Percentiles rank a stretch among this genome's conserved stretches.
These are phyloP conservation scores for Tulasnella sp. DNA, from an alignment of 768 basidiomycete species.

Conservation along the genomic window DNA sequence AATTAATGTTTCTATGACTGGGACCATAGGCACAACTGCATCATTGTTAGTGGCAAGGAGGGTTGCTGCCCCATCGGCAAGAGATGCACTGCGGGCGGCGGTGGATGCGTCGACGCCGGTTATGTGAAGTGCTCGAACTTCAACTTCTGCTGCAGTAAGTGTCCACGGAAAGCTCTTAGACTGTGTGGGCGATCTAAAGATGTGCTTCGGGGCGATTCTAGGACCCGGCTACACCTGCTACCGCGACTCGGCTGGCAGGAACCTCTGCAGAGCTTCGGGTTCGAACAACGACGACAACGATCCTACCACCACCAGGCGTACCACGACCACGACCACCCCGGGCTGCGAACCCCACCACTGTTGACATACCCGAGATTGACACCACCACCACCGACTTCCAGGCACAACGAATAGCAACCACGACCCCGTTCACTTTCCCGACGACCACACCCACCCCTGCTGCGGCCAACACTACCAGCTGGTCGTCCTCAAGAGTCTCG, in stretches of 20 bases:
- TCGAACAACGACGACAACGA: neutral
- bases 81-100: neutral
- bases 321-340: neutral
- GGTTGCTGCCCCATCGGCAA: constrained; percentile 5
- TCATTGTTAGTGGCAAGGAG: too few species aligned
- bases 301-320: too few species aligned
- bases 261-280: neutral
- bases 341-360: neutral
- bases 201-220: neutral
- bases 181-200: neutral
- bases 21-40: too few species aligned
- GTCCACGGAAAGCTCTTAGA: neutral
- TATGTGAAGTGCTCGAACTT: constrained; percentile 21
- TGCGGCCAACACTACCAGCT: too few species aligned
- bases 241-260: neutral
- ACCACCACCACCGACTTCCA: too few species aligned
- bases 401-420: too few species aligned
- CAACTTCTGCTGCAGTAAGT: constrained; percentile 24
- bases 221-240: neutral
- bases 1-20: neutral
- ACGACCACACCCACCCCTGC: neutral
- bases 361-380: neutral
- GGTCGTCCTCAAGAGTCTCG: too few species aligned
- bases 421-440: neutral
- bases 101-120: constrained; percentile 17